These are phyloP conservation scores for Exophiala phaeomuriformis DNA, from an alignment of 2,329 filamentous ascomycete genomes.

Conservation along the genomic window DNA sequence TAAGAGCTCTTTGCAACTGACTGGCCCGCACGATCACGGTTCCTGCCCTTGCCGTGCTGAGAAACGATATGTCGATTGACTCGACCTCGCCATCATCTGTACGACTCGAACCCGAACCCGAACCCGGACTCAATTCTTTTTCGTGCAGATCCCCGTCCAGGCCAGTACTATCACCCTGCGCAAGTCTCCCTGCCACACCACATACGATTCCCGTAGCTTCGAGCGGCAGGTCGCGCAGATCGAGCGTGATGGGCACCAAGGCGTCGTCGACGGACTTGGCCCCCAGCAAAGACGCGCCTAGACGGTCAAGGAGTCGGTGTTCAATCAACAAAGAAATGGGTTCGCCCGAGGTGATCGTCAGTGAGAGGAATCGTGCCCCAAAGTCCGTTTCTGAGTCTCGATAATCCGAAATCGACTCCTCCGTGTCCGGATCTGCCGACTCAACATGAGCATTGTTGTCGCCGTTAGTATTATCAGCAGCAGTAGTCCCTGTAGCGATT, in stretches of 20 bases:
- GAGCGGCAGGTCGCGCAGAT: slow-evolving; percentile 70
- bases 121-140: slow-evolving; percentile 18
- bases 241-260: slow-evolving; percentile 79
- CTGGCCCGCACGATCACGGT: slow-evolving; percentile 77
- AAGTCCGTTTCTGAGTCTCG: slow-evolving; percentile 5
- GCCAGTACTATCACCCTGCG: slow-evolving; percentile 57
- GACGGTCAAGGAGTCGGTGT: slow-evolving; percentile 38
- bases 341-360: slow-evolving; percentile 41
- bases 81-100: background rate
- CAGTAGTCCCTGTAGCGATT: background rate
- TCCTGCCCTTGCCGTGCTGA: slow-evolving; percentile 80
- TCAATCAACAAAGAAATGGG: slow-evolving; percentile 43
- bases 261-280: slow-evolving; percentile 52
- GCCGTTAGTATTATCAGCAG: background rate
- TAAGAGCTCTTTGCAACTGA: slow-evolving; percentile 65
- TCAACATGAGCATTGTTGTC: background rate
- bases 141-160: slow-evolving; percentile 28
- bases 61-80: slow-evolving; percentile 73
- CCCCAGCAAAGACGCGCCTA: slow-evolving; percentile 56
- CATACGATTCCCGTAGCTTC: slow-evolving; percentile 94
- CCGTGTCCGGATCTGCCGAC: too few species aligned
- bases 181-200: slow-evolving; percentile 76
- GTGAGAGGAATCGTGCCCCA: slow-evolving; percentile 41
- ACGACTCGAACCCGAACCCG: background rate
- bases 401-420: background rate